Conservation (phyloP, 225 moss, liverwort and hornwort species). For the Bryum argenteum region DNA sequence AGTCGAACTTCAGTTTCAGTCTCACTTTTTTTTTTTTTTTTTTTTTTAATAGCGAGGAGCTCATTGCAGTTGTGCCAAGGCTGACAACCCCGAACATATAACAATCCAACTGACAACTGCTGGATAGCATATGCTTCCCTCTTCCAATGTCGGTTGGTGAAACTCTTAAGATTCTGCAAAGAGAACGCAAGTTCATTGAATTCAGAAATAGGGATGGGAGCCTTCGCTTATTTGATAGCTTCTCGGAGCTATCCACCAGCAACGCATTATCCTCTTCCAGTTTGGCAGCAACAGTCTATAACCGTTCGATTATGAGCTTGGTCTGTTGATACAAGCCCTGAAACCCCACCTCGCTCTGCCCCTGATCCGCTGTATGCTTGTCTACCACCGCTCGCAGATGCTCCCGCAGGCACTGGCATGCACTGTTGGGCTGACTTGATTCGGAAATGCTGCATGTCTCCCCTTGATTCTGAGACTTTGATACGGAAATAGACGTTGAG, state of each 20-base stretch:
- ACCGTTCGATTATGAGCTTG: constrained; percentile 31
- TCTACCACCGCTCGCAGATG: constrained; percentile 24
- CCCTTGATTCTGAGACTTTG: not conserved
- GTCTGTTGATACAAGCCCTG: constrained; percentile 29
- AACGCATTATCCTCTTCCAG: constrained; percentile 40
- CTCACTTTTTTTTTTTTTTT: too few relatives aligned
- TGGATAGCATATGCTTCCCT: too few relatives aligned
- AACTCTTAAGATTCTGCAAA: too few relatives aligned
- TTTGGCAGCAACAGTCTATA: constrained; percentile 27
- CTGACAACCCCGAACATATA: not conserved
- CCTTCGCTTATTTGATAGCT: constrained; percentile 19
- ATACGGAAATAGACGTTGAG: not conserved
- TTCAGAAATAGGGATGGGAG: not conserved
- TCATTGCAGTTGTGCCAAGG: not conserved
- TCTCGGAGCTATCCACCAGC: constrained; percentile 32
- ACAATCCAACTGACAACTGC: not conserved
- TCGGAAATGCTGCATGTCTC: rapidly evolving
- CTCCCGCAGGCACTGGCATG: constrained; percentile 16
- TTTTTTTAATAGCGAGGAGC: not conserved
- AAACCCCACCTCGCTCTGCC: constrained; percentile 32
- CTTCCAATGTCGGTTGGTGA: too few relatives aligned
- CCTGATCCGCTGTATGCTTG: constrained; percentile 32
- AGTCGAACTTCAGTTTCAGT: too few relatives aligned
- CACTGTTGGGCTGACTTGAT: not conserved
- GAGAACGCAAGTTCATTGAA: not conserved